Base-by-base conservation (phyloP, 2,329 filamentous ascomycete species). In the Colletotrichum euphorbiae region DNA sequence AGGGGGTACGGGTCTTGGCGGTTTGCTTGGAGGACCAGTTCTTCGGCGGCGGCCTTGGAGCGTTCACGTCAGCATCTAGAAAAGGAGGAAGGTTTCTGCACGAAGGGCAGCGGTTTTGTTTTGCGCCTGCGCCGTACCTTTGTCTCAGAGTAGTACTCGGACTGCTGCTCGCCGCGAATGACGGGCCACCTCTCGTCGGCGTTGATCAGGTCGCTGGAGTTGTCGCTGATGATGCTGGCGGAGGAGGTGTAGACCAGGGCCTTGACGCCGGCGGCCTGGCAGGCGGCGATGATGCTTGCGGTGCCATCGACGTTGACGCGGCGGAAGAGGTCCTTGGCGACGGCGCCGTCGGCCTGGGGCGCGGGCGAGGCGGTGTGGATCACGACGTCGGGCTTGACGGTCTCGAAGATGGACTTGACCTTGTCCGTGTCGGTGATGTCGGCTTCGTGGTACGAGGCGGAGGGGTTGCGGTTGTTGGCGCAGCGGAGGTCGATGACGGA, bases 221-320 rank as follows among this genome's bases (percentile, higher is more conserved):
- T 94, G 80, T 98, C 94, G 76, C 92, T 91, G 71, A 97, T 84
- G 70, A 97, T 91, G 69, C 93, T 97, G 60, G 93, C 92, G 61
- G 92, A 96, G 78, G 92, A 96, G 17, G 95, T 98, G 80, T 95
- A 97, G 52, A 98, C 93, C 71, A 98, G 89, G 0, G 88, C 92
- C 80, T 90, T 93, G 74, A 95, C 93, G 70, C 87, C 90, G 42
- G 87, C 86, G 72, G 87, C 83, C 75, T 87, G 86, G 73, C 91
- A 91, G 15, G 92, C 93, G 40, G 90, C 88, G 62, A 98, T 83
- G 55, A 98, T 87, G 72, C 91, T 90, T 71, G 84, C 85, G 13
- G 96, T 98, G 58, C 95, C 95, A 58, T 93, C 90, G 59, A 97
- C 90, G 78, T 98, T 99, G 76, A 98, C 92, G 77, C 90, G 90